These are phyloP conservation scores for Quercus phellos DNA, from an alignment of 331 rosid genomes.

Conservation along the genomic window DNA sequence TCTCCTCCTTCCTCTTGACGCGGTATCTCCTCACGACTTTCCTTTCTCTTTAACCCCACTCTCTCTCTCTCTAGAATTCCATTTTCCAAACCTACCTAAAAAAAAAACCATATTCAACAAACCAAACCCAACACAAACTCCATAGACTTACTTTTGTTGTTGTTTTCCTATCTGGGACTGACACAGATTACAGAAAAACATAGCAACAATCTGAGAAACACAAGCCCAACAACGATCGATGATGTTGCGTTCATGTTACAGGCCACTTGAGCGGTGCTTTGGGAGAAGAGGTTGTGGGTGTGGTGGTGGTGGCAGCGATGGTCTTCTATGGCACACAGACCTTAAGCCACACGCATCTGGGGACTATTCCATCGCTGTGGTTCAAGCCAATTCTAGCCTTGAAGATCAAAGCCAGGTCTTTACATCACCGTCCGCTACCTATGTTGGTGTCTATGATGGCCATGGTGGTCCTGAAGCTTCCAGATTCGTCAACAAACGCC, in stretches of 20 bases:
- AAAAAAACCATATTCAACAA: too few relatives aligned
- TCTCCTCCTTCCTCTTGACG: conserved; percentile 24
- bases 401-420: conserved; percentile 97
- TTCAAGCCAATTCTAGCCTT: conserved; percentile 74
- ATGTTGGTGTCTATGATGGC: conserved; percentile 85
- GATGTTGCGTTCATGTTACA: conserved; percentile 49
- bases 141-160: not conserved
- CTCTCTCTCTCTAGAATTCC: not conserved
- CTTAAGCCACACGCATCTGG: conserved; percentile 82
- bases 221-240: not conserved
- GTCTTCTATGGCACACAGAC: conserved; percentile 81
- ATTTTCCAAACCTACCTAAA: not conserved
- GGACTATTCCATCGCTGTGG: conserved; percentile 93
- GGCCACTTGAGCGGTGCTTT: conserved; percentile 56
- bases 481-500: conserved; percentile 68
- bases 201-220: not conserved
- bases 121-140: not conserved
- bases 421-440: conserved; percentile 75
- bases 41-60: not conserved
- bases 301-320: conserved; percentile 45
- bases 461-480: conserved; percentile 98
- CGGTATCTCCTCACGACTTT: conserved; percentile 30
- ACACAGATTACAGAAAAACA: not conserved
- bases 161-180: too few relatives aligned
- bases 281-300: conserved; percentile 23